phyloP scores from a whole-genome alignment of 2,329 filamentous ascomycete genomes.

The Lasiodiplodia sp. region DNA sequence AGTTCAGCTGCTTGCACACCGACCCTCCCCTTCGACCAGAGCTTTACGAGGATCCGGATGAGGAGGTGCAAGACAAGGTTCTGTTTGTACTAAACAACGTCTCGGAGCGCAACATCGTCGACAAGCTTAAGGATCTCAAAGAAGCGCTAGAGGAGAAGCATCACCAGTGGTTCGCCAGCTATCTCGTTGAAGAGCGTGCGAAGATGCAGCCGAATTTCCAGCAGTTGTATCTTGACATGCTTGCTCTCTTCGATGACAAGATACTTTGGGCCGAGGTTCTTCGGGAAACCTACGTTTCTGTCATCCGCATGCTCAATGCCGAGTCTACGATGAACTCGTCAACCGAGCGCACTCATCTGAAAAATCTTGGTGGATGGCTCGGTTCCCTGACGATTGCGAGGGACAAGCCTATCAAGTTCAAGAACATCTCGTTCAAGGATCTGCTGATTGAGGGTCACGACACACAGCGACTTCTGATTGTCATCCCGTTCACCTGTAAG shows the following conservation, averaged over 20 bases:
- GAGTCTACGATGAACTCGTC: slow-evolving; percentile 85
- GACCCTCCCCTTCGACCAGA: slow-evolving; percentile 71
- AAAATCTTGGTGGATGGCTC: slow-evolving; percentile 93
- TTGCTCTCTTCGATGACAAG: slow-evolving; percentile 82
- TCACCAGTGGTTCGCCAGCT: slow-evolving; percentile 95
- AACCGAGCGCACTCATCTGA: slow-evolving; percentile 85
- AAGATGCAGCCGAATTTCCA: slow-evolving; percentile 99
- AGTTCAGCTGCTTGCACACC: slow-evolving; percentile 80
- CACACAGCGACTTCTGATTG: slow-evolving; percentile 86
- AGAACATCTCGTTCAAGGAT: slow-evolving; percentile 96
- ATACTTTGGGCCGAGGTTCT: slow-evolving; percentile 87
- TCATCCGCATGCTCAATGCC: slow-evolving; percentile 86
- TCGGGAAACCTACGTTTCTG: slow-evolving; percentile 88
- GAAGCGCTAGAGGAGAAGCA: slow-evolving; percentile 80
- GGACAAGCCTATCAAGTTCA: slow-evolving; percentile 94
- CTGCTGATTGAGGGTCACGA: slow-evolving; percentile 92
- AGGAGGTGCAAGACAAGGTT: slow-evolving; percentile 88
- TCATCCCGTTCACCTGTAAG: slow-evolving; percentile 98
- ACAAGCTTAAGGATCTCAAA: slow-evolving; percentile 82
- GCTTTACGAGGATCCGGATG: slow-evolving; percentile 80
- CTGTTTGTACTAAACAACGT: slow-evolving; percentile 97
- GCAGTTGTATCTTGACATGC: slow-evolving; percentile 86
- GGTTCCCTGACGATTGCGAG: slow-evolving; percentile 91
- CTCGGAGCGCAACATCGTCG: slow-evolving; percentile 84
- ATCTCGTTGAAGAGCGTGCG: slow-evolving; percentile 93